Conservation (phyloP, 352 stramenopile genomes). For the Halophytophthora polymorphica region DNA sequence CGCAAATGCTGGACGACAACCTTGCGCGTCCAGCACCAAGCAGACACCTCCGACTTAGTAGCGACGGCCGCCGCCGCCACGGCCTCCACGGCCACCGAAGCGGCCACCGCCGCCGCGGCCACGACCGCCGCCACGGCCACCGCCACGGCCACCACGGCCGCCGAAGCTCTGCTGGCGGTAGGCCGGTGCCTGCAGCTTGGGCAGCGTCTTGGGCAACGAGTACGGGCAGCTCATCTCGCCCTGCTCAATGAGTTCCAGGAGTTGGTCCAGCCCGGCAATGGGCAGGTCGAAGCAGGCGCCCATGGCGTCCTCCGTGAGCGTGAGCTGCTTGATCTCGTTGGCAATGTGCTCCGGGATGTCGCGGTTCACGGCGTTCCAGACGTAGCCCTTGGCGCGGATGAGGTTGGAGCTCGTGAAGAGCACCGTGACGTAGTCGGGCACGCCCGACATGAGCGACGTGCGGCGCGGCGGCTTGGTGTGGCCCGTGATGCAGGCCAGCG, state of each 20-base stretch:
- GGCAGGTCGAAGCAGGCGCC: slow-evolving; percentile 91
- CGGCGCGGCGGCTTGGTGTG: slow-evolving; percentile 77
- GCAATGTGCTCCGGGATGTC: slow-evolving; percentile 75
- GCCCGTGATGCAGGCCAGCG: slow-evolving; percentile 89
- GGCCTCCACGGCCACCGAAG: slow-evolving; percentile 33
- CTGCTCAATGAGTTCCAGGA: slow-evolving; percentile 81
- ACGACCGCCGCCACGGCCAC: slow-evolving; percentile 35
- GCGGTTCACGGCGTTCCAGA: slow-evolving; percentile 90
- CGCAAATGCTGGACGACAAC: too few species aligned
- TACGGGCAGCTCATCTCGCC: slow-evolving; percentile 59
- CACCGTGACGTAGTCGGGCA: slow-evolving; percentile 89
- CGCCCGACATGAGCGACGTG: slow-evolving; percentile 87
- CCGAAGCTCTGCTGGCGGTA: slow-evolving; percentile 42
- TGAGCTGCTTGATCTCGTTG: slow-evolving; percentile 88
- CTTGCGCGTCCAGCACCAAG: too few species aligned
- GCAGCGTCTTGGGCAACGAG: slow-evolving; percentile 73
- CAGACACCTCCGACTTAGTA: slow-evolving; percentile 32
- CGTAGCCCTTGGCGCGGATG: slow-evolving; percentile 88
- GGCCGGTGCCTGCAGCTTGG: slow-evolving; percentile 70
- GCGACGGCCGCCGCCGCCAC: slow-evolving; percentile 24
- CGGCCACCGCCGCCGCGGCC: slow-evolving; percentile 31
- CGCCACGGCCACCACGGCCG: slow-evolving; percentile 35
- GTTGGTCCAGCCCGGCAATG: slow-evolving; percentile 43
- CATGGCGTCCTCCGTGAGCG: slow-evolving; percentile 84
- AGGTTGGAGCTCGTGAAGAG: slow-evolving; percentile 79